Percentiles rank a stretch among this genome's conserved stretches.
phyloP scores from a whole-genome alignment of 23 red algal species.

The Chondrus crispus region DNA sequence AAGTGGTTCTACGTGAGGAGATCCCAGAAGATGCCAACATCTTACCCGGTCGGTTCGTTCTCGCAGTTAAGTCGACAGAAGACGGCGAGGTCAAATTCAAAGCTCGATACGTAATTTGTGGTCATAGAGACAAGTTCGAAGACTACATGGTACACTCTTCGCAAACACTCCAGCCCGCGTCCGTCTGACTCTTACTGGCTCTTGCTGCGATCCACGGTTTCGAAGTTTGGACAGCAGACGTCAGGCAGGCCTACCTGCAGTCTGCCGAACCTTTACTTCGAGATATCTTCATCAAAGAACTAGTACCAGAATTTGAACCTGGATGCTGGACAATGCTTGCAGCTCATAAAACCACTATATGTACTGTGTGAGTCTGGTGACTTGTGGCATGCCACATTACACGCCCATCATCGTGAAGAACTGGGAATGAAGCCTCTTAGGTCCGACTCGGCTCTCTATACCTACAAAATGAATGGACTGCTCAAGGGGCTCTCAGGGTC shows the following conservation, averaged over 20 bases:
- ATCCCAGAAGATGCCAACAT: background rate
- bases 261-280: background rate
- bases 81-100: background rate
- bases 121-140: background rate
- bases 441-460: constrained; percentile 14
- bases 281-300: constrained; percentile 29
- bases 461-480: background rate
- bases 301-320: background rate
- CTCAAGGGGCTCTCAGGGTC: background rate
- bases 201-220: background rate
- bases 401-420: background rate
- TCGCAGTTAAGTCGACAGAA: background rate
- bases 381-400: background rate
- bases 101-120: background rate
- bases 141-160: constrained; percentile 25
- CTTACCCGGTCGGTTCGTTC: background rate
- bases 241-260: constrained; percentile 22
- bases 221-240: background rate
- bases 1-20: background rate
- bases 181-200: background rate
- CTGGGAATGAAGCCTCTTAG: background rate
- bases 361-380: constrained; percentile 30
- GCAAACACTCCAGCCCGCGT: constrained; percentile 5
- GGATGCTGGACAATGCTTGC: constrained; percentile 4
- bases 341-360: constrained; percentile 19